Conservation (phyloP, 2,329 filamentous ascomycete genomes). For the Dactylellina leptospora region DNA sequence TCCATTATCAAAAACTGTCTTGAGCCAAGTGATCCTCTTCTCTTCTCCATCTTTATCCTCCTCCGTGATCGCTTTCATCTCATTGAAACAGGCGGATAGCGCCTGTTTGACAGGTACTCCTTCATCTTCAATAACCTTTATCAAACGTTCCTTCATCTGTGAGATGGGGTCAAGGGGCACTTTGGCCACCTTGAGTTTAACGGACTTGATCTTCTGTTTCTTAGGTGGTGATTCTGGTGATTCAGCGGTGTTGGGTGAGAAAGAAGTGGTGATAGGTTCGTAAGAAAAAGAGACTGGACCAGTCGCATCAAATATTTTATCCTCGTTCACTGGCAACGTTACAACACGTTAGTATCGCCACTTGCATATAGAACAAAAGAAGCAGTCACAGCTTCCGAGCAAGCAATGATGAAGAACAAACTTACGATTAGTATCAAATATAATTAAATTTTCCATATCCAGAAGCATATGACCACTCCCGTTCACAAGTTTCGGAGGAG, state of each 20-base stretch:
- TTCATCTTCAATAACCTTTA: constrained; percentile 41
- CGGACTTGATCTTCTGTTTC: constrained; percentile 20
- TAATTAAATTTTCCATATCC: constrained; percentile 50
- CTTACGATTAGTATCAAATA: constrained; percentile 48
- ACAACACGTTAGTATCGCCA: background rate
- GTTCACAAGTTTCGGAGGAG: constrained; percentile 27
- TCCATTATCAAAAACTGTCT: constrained; percentile 48
- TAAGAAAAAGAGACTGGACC: constrained; percentile 36
- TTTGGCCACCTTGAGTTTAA: constrained; percentile 21
- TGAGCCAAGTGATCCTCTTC: constrained; percentile 43
- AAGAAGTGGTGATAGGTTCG: constrained; percentile 19
- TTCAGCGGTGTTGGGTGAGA: constrained; percentile 16
- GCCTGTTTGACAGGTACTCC: constrained; percentile 22
- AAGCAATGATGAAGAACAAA: background rate
- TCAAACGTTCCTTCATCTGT: constrained; percentile 43
- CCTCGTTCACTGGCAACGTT: constrained; percentile 27
- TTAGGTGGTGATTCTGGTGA: constrained; percentile 36
- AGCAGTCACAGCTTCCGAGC: too few relatives aligned
- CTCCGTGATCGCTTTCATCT: constrained; percentile 38
- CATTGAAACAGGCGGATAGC: constrained; percentile 20
- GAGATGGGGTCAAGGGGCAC: constrained; percentile 37
- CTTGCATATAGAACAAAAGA: too few relatives aligned
- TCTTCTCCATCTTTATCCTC: constrained; percentile 45
- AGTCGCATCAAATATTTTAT: constrained; percentile 23
- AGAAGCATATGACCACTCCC: constrained; percentile 39